Conservation (phyloP, 176 grass and related monocot species). For the Carex littledalei region DNA sequence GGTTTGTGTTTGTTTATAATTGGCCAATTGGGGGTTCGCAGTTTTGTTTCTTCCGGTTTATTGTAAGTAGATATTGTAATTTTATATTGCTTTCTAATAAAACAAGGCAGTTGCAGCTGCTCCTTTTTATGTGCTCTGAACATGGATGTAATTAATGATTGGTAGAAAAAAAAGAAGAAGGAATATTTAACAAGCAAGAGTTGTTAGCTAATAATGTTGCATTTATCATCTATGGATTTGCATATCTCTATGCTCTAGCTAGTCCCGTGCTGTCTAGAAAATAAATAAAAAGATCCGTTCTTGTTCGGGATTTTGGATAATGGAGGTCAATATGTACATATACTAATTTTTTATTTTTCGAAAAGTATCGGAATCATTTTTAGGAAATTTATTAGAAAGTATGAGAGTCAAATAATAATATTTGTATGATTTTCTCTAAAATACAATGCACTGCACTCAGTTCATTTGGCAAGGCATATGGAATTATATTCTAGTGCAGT, state of each 20-base stretch:
- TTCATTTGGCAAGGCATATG: neutral
- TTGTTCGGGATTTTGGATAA: too few species aligned
- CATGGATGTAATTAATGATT: neutral
- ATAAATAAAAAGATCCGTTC: too few species aligned
- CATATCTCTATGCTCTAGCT: neutral
- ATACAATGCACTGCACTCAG: neutral
- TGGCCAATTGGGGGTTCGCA: too few species aligned
- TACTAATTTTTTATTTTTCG: too few species aligned
- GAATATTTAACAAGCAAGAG: neutral
- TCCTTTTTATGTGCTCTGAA: neutral
- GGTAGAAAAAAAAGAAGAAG: neutral
- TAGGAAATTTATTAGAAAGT: too few species aligned
- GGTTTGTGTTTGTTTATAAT: too few species aligned
- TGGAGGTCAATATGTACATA: too few species aligned
- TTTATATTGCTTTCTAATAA: neutral
- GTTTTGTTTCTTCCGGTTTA: too few species aligned
- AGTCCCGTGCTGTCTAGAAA: too few species aligned
- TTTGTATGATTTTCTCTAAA: neutral
- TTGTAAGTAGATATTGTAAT: neutral
- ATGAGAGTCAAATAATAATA: too few species aligned
- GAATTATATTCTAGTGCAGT: neutral
- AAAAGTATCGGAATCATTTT: too few species aligned
- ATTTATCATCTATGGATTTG: neutral
- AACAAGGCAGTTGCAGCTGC: neutral
- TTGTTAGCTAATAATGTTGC: conserved; percentile 1